Base-by-base conservation (phyloP, 2,329 filamentous ascomycete genomes). In the Penicillium sp. region DNA sequence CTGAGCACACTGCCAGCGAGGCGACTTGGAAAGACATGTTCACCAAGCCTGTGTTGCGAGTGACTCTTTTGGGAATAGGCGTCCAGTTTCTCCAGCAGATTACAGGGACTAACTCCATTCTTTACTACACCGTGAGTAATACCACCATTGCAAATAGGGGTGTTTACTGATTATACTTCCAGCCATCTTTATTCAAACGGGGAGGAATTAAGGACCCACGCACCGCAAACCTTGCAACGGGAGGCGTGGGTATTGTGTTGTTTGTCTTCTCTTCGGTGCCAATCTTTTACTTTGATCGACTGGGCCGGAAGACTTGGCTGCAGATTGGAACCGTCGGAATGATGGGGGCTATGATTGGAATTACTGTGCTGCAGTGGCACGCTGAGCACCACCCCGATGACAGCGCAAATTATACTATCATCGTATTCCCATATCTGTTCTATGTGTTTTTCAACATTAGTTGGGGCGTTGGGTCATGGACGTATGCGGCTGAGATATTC, bases 371-470 rank as follows among this genome's bases (percentile, higher is more conserved):
- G 13, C 62, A 65, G 29, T 60, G 53, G 52, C 60, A 60, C n/a
- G 59, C 60, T 11, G 60, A 56, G 16, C 44, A 58, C 16, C 29
- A 54, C 43, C 59, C 60, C 1, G 55, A 33, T 1, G 52, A 58
- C 14, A 37, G 11, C 5, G 59, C 57, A 0, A 62, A 60, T 39
- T 61, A 63, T 33, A 59, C 55, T 1, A 63, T 62, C 3, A 54
- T 65, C 10, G 21, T 63, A 16, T 66, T 66, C 35, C 61, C 60
- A 16, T 62, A 65, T 42, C 45, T 61, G 7, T 66, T 65, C 52
- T 65, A 64, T 51, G 54, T 64, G 5, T 65, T 65, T 27, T 62
- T 65, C 58, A 62, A 66, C 35, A 61, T 65, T 16, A 64, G 59
- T 50, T 66, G 64, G 59, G 59, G 57, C 3, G 57, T 66, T 4